Conservation (phyloP, 768 basidiomycete genomes). For the Cytidiella melzeri region DNA sequence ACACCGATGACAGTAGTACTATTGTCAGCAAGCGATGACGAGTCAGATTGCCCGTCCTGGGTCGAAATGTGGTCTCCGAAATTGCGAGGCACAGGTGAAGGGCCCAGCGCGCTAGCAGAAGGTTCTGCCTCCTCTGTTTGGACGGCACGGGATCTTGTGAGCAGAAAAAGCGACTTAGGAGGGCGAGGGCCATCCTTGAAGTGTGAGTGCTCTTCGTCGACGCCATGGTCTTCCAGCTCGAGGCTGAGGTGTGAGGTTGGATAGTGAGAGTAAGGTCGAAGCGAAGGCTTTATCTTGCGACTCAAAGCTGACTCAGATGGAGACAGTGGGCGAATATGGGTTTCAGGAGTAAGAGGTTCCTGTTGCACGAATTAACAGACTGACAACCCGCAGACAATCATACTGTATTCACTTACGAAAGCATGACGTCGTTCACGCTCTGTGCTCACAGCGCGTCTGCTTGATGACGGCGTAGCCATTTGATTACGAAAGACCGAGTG, state of each 20-base stretch:
- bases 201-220: constrained; percentile 19
- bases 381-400: not conserved
- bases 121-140: constrained; percentile 18
- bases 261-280: constrained; percentile 15
- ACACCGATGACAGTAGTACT: constrained; percentile 41
- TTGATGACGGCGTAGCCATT: constrained; percentile 8
- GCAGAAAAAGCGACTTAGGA: constrained; percentile 42
- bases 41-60: constrained; percentile 63
- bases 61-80: constrained; percentile 32
- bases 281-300: constrained; percentile 22
- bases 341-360: constrained; percentile 44
- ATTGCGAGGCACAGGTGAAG: constrained; percentile 25
- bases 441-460: constrained; percentile 29
- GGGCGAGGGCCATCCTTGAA: constrained; percentile 30
- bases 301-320: constrained; percentile 28
- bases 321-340: constrained; percentile 36
- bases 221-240: constrained; percentile 42
- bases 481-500: constrained; percentile 14
- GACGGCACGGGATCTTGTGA: constrained; percentile 43
- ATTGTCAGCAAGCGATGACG: constrained; percentile 62
- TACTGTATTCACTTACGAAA: constrained; percentile 27
- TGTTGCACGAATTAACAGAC: constrained; percentile 17
- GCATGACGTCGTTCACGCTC: constrained; percentile 26
- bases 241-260: constrained; percentile 23
- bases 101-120: constrained; percentile 10